These are phyloP conservation scores for Blastobotrys americana DNA, from an alignment of 805 yeast species.

Conservation along the genomic window DNA sequence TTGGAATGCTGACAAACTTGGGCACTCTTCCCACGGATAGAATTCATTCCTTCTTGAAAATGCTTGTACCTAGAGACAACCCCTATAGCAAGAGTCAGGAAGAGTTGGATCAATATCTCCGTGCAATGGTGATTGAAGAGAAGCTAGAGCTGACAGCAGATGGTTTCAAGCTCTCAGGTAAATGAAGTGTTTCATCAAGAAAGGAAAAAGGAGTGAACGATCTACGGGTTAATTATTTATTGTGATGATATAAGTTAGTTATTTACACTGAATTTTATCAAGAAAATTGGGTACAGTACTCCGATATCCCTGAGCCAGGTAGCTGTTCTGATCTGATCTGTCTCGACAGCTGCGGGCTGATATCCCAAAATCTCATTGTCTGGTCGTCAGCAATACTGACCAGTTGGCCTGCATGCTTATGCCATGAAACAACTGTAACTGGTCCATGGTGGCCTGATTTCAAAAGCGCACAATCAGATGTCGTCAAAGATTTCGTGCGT, in stretches of 20 bases:
- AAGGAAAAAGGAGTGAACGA: no score
- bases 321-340: constrained; percentile 1
- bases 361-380: constrained; percentile 12
- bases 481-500: background rate
- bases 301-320: no score
- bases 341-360: background rate
- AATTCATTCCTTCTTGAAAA: constrained; percentile 47
- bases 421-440: constrained; percentile 13
- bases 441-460: constrained; percentile 13
- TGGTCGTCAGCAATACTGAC: constrained; percentile 15
- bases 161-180: background rate
- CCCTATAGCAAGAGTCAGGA: constrained; percentile 34
- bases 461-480: constrained; percentile 6
- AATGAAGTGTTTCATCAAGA: no score
- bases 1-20: constrained; percentile 51
- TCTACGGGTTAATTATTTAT: no score
- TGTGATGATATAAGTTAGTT: no score
- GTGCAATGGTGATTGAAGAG: constrained; percentile 39
- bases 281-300: no score
- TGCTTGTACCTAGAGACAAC: constrained; percentile 49
- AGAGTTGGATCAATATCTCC: constrained; percentile 39
- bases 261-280: no score
- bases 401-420: constrained; percentile 8
- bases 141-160: constrained; percentile 27
- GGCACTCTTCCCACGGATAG: constrained; percentile 43